phyloP scores from a whole-genome alignment of 805 yeast genomes.

The Jamesozyma spencerorum region DNA sequence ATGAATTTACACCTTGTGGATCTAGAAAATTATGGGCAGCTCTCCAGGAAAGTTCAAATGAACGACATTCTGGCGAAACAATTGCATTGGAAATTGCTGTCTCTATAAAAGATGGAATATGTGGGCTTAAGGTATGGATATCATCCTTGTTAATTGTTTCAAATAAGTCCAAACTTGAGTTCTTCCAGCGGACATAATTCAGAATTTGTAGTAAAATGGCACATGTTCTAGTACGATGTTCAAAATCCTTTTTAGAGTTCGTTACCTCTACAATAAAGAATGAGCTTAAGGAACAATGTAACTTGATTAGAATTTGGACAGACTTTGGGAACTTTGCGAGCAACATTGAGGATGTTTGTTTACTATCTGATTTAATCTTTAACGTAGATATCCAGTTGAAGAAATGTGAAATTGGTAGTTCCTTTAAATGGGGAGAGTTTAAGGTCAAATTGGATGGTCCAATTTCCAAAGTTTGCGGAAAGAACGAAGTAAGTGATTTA shows the following conservation, averaged over 20 bases:
- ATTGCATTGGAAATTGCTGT: conserved; percentile 66
- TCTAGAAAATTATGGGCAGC: conserved; percentile 35
- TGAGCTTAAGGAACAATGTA: conserved; percentile 57
- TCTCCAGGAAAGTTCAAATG: conserved; percentile 61
- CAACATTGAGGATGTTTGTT: conserved; percentile 30
- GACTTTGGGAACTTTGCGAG: conserved; percentile 55
- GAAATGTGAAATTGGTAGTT: conserved; percentile 54
- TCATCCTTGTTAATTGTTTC: conserved; percentile 25
- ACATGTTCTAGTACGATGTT: conserved; percentile 61
- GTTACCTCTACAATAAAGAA: conserved; percentile 58
- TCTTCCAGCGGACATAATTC: conserved; percentile 57
- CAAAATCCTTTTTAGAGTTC: conserved; percentile 47
- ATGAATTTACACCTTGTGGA: conserved; percentile 4
- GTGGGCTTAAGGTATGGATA: conserved; percentile 31
- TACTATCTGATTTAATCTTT: conserved; percentile 32
- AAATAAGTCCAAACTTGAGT: conserved; percentile 46
- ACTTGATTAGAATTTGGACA: conserved; percentile 52
- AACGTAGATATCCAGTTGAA: conserved; percentile 61
- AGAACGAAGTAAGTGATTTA: conserved; percentile 46
- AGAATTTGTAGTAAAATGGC: conserved; percentile 54
- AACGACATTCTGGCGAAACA: conserved; percentile 71
- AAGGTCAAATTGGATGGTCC: conserved; percentile 11
- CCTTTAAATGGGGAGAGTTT: conserved; percentile 36
- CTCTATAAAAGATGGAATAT: conserved; percentile 79
- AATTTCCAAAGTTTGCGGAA: conserved; percentile 27